Conservation (phyloP, 768 basidiomycete genomes). For the Leccinum rimulosum region DNA sequence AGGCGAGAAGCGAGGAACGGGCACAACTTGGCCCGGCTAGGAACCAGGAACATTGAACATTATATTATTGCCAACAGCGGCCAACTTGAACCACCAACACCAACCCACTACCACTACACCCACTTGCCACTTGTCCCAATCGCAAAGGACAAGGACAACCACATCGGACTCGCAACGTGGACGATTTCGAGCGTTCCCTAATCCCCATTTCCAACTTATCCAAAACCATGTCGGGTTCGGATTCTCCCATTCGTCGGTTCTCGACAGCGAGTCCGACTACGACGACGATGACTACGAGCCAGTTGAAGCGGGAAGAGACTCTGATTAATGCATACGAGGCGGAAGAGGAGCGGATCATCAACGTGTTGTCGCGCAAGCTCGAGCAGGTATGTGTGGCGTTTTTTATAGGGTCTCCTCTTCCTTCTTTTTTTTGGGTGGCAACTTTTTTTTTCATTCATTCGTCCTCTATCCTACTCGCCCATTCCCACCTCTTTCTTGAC, state of each 20-base stretch:
- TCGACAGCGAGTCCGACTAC: background rate
- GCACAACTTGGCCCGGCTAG: background rate
- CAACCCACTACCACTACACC: background rate
- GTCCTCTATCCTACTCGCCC: background rate
- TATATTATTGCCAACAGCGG: background rate
- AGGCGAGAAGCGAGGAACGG: background rate
- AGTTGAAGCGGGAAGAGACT: conserved; percentile 55
- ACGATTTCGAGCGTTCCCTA: background rate
- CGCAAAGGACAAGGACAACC: background rate
- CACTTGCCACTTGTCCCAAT: background rate
- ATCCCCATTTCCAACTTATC: background rate
- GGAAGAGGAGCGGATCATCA: conserved; percentile 87
- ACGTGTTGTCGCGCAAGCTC: conserved; percentile 76
- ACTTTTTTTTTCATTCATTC: background rate
- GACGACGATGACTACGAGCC: conserved; percentile 38
- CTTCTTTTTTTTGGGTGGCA: too few species aligned
- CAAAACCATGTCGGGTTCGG: background rate
- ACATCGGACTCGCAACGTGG: background rate
- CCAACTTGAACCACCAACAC: background rate
- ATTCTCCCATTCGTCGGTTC: background rate
- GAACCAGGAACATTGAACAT: background rate
- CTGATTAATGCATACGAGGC: conserved; percentile 89
- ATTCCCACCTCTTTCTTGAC: too few species aligned
- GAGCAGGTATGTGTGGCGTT: conserved; percentile 56
- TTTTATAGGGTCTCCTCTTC: background rate